Evolutionary conservation across 192 early-diverging fungal genomes (phyloP), one percentile per base, ranked within the genome.

Genomic region (Irineochytrium annulatum): DNA sequence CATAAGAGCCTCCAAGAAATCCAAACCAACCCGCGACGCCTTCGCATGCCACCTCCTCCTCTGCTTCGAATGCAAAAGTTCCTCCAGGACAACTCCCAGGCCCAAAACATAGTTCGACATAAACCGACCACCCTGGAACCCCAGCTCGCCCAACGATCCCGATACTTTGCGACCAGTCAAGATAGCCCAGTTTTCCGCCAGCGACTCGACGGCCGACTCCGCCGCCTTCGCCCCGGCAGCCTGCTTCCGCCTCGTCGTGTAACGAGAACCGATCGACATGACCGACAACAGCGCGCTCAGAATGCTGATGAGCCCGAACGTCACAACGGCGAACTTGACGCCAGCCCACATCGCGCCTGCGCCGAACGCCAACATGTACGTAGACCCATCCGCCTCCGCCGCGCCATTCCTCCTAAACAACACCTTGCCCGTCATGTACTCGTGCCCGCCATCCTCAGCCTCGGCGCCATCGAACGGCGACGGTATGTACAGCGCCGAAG

Each of bases 401-500:
- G 11, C 37, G 8, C 37, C 37, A 41, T 41, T n/a, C 37, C 37
- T n/a, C n/a, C n/a, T n/a, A n/a, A n/a, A n/a, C 8, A 41, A 41
- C 37, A 41, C 37, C 8, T 41, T 41, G 11, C 37, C 37, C n/a
- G 37, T n/a, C 8, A 8, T 41, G 37, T 13, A 8, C 37, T 13
- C 37, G 11, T 41, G 11, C n/a, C 37, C 37, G n/a, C n/a, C n/a
- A n/a, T n/a, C n/a, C n/a, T 22, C 65, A 13, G 17, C 46, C 13
- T 58, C 49, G 20, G 24, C 43, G 26, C 53, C 34, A 27, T 52
- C 53, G 35, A 76, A 76, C 30, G 74, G 74, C 31, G 24, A 39
- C 16, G 74, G 74, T 1, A 60, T 59, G 45, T 68, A 76, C 13
- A 76, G 64, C 27, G 72, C 60, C 33, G 65, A 54, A 1, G 63